phyloP scores from a whole-genome alignment of 208 protist genomes.

The Trypanosoma caninum region DNA sequence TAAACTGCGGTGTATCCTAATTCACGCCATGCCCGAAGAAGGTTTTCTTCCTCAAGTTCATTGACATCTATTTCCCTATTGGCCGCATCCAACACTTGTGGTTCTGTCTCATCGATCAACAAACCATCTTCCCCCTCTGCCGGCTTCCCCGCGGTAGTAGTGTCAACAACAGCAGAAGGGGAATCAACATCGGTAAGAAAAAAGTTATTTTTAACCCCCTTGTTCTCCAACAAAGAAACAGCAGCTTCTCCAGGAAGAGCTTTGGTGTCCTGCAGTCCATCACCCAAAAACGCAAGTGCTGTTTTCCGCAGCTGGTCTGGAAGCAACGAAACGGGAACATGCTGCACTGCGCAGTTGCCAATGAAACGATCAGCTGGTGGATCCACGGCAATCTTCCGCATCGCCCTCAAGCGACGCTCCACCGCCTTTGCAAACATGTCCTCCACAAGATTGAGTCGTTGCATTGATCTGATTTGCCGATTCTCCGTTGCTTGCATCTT shows the following conservation, averaged over 20 bases:
- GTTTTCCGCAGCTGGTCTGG: constrained; percentile 25
- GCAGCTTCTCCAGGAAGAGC: too few species aligned
- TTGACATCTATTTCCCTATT: constrained; percentile 1
- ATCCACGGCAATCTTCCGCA: constrained; percentile 68
- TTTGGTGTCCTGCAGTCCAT: background rate
- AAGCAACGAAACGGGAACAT: constrained; percentile 67
- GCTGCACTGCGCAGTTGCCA: constrained; percentile 62
- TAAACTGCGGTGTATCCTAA: constrained; percentile 75
- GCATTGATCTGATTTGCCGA: constrained; percentile 28
- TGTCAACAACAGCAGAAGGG: constrained; percentile 25
- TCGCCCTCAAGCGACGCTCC: constrained; percentile 59
- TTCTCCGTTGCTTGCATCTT: constrained; percentile 45
- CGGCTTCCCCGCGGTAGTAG: background rate
- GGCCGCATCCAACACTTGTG: background rate
- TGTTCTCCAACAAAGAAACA: background rate
- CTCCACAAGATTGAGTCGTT: constrained; percentile 70
- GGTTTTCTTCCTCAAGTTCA: constrained; percentile 9
- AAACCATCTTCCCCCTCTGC: background rate
- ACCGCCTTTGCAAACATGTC: constrained; percentile 63
- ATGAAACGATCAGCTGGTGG: constrained; percentile 87
- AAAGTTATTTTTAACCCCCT: constrained; percentile 6
- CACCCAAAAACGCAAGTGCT: constrained; percentile 1
- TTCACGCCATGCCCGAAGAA: constrained; percentile 59
- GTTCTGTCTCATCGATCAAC: background rate
- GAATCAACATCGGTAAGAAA: constrained; percentile 25